Percentiles rank a stretch among this genome's conserved stretches.
Evolutionary conservation across 106 monocot genomes (phyloP).

Genomic region (Vanilla planifolia): DNA sequence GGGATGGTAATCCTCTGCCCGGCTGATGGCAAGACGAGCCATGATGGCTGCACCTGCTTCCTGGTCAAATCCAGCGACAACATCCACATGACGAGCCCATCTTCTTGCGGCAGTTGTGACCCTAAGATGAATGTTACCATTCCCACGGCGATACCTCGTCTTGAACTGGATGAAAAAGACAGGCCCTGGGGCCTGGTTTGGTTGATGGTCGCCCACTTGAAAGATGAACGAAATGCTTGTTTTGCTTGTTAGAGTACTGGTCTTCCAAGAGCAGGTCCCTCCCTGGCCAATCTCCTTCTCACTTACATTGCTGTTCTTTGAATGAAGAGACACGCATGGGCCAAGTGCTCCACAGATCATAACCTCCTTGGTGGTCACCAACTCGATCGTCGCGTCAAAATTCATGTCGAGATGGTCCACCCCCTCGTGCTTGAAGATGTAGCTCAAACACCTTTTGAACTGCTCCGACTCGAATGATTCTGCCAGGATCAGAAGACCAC

Average conservation of each 20-base stretch:
- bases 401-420: constrained; percentile 53
- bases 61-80: constrained; percentile 82
- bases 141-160: constrained; percentile 64
- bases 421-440: constrained; percentile 56
- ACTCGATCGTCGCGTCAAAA: constrained; percentile 68
- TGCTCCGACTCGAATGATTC: constrained; percentile 88
- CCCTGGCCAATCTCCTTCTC: constrained; percentile 76
- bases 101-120: constrained; percentile 88
- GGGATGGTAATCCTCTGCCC: constrained; percentile 59
- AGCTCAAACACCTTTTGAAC: constrained; percentile 62
- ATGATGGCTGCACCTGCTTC: constrained; percentile 88
- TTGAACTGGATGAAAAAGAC: constrained; percentile 91
- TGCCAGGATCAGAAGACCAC: constrained; percentile 70
- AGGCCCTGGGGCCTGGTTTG: constrained; percentile 37
- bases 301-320: constrained; percentile 52
- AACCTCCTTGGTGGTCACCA: constrained; percentile 73
- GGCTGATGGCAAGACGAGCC: constrained; percentile 67
- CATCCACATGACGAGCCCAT: constrained; percentile 64
- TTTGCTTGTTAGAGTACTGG: constrained; percentile 49
- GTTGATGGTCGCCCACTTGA: constrained; percentile 25
- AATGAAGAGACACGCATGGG: constrained; percentile 64
- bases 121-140: constrained; percentile 57
- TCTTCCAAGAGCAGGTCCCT: constrained; percentile 66
- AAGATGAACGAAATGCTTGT: constrained; percentile 83
- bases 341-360: constrained; percentile 87